Evolutionary conservation across 2,329 filamentous ascomycete genomes (phyloP), one percentile per base, ranked within the genome.

Genomic region (Ophiostoma triangulosporum): DNA sequence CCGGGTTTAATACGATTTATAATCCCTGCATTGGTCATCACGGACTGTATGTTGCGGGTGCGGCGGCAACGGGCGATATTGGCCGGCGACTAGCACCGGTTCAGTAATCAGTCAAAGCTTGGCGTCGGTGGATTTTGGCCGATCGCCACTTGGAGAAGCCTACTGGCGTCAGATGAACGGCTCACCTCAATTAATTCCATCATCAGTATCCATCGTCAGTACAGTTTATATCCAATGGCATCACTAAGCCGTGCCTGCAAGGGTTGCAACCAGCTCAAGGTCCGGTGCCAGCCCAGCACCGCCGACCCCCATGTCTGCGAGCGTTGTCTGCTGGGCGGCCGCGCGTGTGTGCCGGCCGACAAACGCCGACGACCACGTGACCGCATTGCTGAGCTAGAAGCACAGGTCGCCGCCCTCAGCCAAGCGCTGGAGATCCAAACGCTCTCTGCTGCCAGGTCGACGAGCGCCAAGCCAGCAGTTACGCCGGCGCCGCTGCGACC

Each of bases 351-450:
- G 27, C 46, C 33, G 27, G 52, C 46, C 4, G 52, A 50, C 35
- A 49, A 50, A 22, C 52, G 52, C 14, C 52, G 45, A n/a, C 45
- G 45, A 11, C 51, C 51, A 20, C 51, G 51, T 17, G 51, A 53
- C 45, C 51, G 51, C 7, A 53, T 53, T 32, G 51, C 51, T 26
- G 51, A 53, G 51, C 33, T 53, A 14, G 51, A 53, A 14, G 51
- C 51, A 8, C 51, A 53, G 33, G 51, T 53, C 4, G 45, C 51
- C 17, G 45, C 32, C 9, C 32, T 53, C 20, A 53, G 51, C 32
- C 22, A 26, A 20, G 45, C 33, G 4, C 26, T 53, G 7, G 31
- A 53, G 17, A 48, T 48, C 22, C 51, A 53, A 14, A 26, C 32
- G 43, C 17, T 40, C 8, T 40, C 20, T 12, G 22, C 36, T 4